Percentiles rank a stretch among this genome's conserved stretches.
These are phyloP conservation scores for Leishmania arabica DNA, from an alignment of 208 protist species.

Conservation along the genomic window DNA sequence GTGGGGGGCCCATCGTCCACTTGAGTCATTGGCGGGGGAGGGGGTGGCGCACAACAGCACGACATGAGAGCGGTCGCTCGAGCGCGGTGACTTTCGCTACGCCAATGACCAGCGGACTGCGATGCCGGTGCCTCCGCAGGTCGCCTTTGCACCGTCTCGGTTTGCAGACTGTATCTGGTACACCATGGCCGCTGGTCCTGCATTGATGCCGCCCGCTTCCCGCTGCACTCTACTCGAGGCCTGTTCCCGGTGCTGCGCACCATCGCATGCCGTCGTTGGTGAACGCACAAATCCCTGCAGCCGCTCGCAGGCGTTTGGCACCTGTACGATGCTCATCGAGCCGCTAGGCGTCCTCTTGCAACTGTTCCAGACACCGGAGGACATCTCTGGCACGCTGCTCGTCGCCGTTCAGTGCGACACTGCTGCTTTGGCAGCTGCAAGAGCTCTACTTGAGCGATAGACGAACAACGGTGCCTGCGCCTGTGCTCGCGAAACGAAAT, in stretches of 20 bases:
- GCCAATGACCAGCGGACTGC: background rate
- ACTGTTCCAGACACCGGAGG: conserved; percentile 12
- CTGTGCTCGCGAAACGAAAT: too few species aligned
- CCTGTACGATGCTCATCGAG: conserved; percentile 5
- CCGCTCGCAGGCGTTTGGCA: conserved; percentile 25
- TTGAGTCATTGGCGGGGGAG: background rate
- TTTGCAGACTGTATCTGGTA: background rate
- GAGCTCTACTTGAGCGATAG: conserved; percentile 22
- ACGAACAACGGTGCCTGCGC: conserved; percentile 7
- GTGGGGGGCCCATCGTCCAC: too few species aligned
- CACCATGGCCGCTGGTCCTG: conserved; percentile 17
- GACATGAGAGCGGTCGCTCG: too few species aligned
- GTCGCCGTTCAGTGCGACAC: conserved; percentile 23
- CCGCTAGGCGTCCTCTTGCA: conserved; percentile 17
- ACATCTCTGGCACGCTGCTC: conserved; percentile 19
- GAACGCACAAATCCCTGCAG: conserved; percentile 30
- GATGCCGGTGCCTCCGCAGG: background rate
- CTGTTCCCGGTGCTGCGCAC: conserved; percentile 51
- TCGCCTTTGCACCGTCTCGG: background rate
- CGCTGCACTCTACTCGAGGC: conserved; percentile 34
- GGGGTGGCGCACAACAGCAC: background rate
- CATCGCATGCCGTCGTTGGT: conserved; percentile 37
- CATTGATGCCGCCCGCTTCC: conserved; percentile 32
- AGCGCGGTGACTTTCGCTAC: background rate
- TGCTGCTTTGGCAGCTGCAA: conserved; percentile 17